Evolutionary conservation across 1,284 basidiomycete genomes (phyloP).

Genomic region (Rhodotorula sp.): DNA sequence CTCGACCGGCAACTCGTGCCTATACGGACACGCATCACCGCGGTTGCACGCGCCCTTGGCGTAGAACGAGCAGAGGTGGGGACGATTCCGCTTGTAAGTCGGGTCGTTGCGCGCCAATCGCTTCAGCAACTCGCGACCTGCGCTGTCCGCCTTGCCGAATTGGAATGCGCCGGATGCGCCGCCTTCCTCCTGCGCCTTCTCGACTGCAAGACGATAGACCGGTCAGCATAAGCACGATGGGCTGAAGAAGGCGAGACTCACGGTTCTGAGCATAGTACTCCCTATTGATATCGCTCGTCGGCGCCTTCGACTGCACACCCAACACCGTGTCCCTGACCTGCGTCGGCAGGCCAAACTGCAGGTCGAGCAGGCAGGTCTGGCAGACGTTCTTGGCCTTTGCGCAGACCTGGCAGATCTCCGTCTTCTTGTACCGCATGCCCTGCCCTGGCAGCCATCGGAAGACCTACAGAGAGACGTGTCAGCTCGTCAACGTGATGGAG

Average conservation of each 20-base stretch:
- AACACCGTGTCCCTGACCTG: conserved; percentile 97
- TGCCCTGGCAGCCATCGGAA: conserved; percentile 96
- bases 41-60: conserved; percentile 91
- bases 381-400: conserved; percentile 99
- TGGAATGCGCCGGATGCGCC: conserved; percentile 41
- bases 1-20: conserved; percentile 84
- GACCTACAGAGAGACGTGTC: conserved; percentile 51
- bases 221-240: not conserved
- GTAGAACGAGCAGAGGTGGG: conserved; percentile 93
- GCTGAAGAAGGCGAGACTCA: conserved; percentile 32
- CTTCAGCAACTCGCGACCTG: conserved; percentile 94
- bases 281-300: conserved; percentile 87
- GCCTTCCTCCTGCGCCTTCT: conserved; percentile 37
- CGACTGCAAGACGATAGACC: conserved; percentile 17
- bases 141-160: conserved; percentile 46
- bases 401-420: conserved; percentile 97
- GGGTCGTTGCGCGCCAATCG: conserved; percentile 83
- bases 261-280: conserved; percentile 98
- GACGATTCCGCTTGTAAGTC: conserved; percentile 92
- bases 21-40: conserved; percentile 87
- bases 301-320: conserved; percentile 68
- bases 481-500: not conserved
- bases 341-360: conserved; percentile 89
- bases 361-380: conserved; percentile 94
- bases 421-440: conserved; percentile 93